These are phyloP conservation scores for Talaromyces piceae DNA, from an alignment of 2,329 filamentous ascomycete genomes.

Conservation along the genomic window DNA sequence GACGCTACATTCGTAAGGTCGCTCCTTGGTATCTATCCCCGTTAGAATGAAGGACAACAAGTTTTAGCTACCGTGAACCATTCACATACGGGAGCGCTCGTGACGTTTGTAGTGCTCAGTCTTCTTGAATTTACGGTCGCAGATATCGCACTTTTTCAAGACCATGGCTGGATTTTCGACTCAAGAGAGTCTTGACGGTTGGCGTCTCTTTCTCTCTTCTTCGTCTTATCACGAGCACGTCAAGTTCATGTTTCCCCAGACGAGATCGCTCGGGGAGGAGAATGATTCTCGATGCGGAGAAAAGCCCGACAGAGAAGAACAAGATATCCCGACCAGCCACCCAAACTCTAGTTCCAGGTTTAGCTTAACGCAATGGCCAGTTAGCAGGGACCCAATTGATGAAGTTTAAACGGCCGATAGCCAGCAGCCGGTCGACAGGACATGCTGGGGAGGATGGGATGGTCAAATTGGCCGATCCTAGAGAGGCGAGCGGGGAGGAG, in stretches of 20 bases:
- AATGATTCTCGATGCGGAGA: neutral
- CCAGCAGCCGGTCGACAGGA: neutral
- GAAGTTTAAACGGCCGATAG: neutral
- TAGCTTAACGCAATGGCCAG: neutral
- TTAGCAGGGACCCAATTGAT: neutral
- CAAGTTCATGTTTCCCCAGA: neutral
- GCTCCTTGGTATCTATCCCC: conserved; percentile 46
- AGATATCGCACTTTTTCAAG: conserved; percentile 39
- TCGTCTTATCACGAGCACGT: neutral
- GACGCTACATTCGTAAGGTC: conserved; percentile 47
- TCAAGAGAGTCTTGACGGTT: too few relatives aligned
- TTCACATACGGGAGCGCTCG: conserved; percentile 43
- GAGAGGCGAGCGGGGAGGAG: neutral
- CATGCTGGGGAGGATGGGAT: too few relatives aligned
- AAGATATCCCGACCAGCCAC: neutral
- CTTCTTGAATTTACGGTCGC: conserved; percentile 50
- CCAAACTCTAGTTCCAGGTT: too few relatives aligned
- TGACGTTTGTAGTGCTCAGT: conserved; percentile 50
- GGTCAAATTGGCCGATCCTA: too few relatives aligned
- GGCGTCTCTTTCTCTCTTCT: neutral
- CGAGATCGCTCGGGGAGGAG: neutral
- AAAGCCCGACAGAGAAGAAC: neutral
- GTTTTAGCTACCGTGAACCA: neutral
- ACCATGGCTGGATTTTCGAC: conserved; percentile 36
- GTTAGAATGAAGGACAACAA: neutral